phyloP scores from a whole-genome alignment of 1,139 yeast species.

The Kodamaea sp. region DNA sequence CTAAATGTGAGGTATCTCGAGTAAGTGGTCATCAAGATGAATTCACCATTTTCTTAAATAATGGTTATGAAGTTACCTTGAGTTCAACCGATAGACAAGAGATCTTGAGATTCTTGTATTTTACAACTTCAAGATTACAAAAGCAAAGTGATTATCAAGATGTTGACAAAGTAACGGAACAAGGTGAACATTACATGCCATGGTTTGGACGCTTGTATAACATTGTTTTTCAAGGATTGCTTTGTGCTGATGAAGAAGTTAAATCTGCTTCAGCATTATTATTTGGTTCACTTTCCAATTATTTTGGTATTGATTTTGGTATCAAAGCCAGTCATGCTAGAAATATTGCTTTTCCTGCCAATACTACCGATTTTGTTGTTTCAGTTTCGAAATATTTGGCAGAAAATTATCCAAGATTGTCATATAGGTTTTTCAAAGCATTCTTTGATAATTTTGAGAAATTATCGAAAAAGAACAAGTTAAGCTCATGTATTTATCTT shows the following conservation, averaged over 20 bases:
- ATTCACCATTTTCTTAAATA: constrained; percentile 53
- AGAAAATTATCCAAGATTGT: constrained; percentile 51
- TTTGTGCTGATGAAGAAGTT: constrained; percentile 56
- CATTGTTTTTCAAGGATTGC: constrained; percentile 64
- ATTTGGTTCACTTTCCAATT: constrained; percentile 58
- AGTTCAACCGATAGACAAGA: constrained; percentile 62
- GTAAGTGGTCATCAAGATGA: constrained; percentile 26
- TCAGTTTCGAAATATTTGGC: constrained; percentile 60
- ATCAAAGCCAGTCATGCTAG: constrained; percentile 54
- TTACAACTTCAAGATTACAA: constrained; percentile 55
- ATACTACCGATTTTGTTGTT: constrained; percentile 61
- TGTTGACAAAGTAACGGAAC: constrained; percentile 17
- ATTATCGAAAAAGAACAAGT: constrained; percentile 30
- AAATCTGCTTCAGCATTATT: constrained; percentile 63
- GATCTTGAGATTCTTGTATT: constrained; percentile 64
- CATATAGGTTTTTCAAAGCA: constrained; percentile 59
- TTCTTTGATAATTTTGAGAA: constrained; percentile 56
- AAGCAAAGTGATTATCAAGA: constrained; percentile 22
- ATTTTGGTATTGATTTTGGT: constrained; percentile 62
- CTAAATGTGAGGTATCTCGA: constrained; percentile 48
- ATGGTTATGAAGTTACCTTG: constrained; percentile 46
- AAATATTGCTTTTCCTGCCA: constrained; percentile 70
- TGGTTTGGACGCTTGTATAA: constrained; percentile 62
- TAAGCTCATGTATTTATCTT: constrained; percentile 50
- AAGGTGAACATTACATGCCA: constrained; percentile 24